These are phyloP conservation scores for Talaromyces sp. DNA, from an alignment of 2,329 filamentous ascomycete genomes.

Conservation along the genomic window DNA sequence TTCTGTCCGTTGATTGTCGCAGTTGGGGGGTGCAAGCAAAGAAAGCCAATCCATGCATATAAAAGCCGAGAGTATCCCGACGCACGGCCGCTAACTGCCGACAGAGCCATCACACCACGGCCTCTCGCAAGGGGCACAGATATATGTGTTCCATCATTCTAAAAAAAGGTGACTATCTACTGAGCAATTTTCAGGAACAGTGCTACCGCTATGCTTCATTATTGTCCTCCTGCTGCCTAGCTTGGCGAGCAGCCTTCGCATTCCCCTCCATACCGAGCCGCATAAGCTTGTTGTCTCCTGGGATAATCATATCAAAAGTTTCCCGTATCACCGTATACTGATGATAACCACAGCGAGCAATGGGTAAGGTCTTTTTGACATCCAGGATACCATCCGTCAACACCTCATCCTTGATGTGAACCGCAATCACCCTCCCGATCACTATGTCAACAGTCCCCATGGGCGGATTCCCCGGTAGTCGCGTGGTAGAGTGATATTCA, in stretches of 20 bases:
- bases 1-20: not conserved
- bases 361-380: conserved; percentile 56
- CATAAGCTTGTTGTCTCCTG: conserved; percentile 42
- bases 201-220: not conserved
- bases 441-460: conserved; percentile 59
- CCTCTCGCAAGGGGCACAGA: not conserved
- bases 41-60: not conserved
- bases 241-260: conserved; percentile 24
- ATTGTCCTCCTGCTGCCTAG: not conserved
- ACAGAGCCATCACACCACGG: not conserved
- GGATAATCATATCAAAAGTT: conserved; percentile 55
- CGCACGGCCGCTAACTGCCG: not conserved
- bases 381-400: conserved; percentile 56
- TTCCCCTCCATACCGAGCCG: conserved; percentile 42
- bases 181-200: not conserved
- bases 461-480: conserved; percentile 55
- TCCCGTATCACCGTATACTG: conserved; percentile 56
- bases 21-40: not conserved
- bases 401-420: conserved; percentile 56
- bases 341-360: conserved; percentile 60
- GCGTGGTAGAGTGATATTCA: conserved; percentile 53
- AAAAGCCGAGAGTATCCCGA: not conserved
- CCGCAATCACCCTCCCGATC: conserved; percentile 55
- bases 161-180: not conserved
- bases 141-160: not conserved